These are phyloP conservation scores for Ammopiptanthus mongolicus DNA, from an alignment of 306 rosid genomes.

Conservation along the genomic window DNA sequence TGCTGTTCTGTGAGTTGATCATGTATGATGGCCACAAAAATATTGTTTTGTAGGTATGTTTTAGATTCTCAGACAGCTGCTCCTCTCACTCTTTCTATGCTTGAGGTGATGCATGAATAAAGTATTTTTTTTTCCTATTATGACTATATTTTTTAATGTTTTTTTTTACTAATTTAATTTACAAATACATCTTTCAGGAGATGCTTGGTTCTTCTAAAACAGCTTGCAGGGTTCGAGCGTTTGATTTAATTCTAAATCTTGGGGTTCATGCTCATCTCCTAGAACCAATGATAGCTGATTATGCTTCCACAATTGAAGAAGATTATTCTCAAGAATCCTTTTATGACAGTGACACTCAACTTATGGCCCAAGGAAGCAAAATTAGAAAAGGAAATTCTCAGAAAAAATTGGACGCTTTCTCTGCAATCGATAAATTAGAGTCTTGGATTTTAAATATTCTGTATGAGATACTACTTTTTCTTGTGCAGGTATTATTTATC, in stretches of 20 bases:
- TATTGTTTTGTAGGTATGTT: constrained; percentile 64
- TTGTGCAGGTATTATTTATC: constrained; percentile 64
- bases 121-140: background rate
- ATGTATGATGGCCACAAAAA: constrained; percentile 1
- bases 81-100: constrained; percentile 84
- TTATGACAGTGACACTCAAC: constrained; percentile 56
- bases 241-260: constrained; percentile 85
- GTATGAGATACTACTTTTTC: constrained; percentile 70
- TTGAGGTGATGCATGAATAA: constrained; percentile 50
- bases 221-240: constrained; percentile 75
- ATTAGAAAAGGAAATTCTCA: constrained; percentile 40
- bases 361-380: constrained; percentile 53
- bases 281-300: constrained; percentile 60
- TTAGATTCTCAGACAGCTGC: constrained; percentile 71
- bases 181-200: constrained; percentile 47
- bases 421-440: constrained; percentile 65
- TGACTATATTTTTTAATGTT: background rate
- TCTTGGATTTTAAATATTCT: constrained; percentile 80
- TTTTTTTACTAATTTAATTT: constrained; percentile 5
- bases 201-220: constrained; percentile 69
- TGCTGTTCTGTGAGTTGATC: constrained; percentile 11
- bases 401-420: constrained; percentile 32
- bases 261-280: constrained; percentile 91
- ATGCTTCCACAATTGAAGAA: constrained; percentile 64
- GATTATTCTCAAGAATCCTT: constrained; percentile 69